These are phyloP conservation scores for Pythium graminicola DNA, from an alignment of 352 stramenopile species.

Conservation along the genomic window DNA sequence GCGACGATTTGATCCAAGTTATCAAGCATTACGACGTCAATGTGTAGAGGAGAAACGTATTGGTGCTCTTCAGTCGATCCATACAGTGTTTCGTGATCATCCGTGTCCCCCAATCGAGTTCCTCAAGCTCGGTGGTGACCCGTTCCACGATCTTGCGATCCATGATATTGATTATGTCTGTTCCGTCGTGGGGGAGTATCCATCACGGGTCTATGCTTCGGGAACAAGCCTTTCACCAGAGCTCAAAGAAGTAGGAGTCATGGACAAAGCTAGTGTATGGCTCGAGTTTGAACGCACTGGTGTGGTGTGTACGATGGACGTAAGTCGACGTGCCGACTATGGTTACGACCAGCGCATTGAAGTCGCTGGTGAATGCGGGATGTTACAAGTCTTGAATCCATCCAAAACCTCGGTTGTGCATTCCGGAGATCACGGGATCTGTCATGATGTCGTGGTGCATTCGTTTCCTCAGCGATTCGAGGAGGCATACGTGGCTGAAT, in stretches of 20 bases:
- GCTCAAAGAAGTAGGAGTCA: slow-evolving; percentile 57
- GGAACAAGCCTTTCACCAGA: slow-evolving; percentile 70
- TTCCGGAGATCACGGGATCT: slow-evolving; percentile 45
- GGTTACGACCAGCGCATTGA: slow-evolving; percentile 93
- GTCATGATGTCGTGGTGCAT: slow-evolving; percentile 51
- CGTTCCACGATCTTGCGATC: slow-evolving; percentile 87
- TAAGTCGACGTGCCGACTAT: slow-evolving; percentile 81
- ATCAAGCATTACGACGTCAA: slow-evolving; percentile 42
- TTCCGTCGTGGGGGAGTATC: slow-evolving; percentile 66
- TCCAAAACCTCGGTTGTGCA: slow-evolving; percentile 51
- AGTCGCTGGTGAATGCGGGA: slow-evolving; percentile 68
- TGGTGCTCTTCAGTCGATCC: slow-evolving; percentile 68
- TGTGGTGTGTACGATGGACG: slow-evolving; percentile 84
- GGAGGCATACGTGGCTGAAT: slow-evolving; percentile 77
- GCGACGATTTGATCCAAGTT: slow-evolving; percentile 88
- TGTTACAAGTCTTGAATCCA: slow-evolving; percentile 72
- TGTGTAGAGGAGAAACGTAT: slow-evolving; percentile 45
- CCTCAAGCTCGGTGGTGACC: slow-evolving; percentile 79
- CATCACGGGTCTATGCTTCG: slow-evolving; percentile 73
- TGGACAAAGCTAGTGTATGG: slow-evolving; percentile 82
- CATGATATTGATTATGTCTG: slow-evolving; percentile 92
- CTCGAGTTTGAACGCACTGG: slow-evolving; percentile 58
- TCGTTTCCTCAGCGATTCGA: slow-evolving; percentile 89
- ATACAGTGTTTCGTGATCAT: slow-evolving; percentile 89
- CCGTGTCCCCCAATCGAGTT: slow-evolving; percentile 85